Conservation (phyloP, 768 basidiomycete genomes). For the Pisolithus sp. region DNA sequence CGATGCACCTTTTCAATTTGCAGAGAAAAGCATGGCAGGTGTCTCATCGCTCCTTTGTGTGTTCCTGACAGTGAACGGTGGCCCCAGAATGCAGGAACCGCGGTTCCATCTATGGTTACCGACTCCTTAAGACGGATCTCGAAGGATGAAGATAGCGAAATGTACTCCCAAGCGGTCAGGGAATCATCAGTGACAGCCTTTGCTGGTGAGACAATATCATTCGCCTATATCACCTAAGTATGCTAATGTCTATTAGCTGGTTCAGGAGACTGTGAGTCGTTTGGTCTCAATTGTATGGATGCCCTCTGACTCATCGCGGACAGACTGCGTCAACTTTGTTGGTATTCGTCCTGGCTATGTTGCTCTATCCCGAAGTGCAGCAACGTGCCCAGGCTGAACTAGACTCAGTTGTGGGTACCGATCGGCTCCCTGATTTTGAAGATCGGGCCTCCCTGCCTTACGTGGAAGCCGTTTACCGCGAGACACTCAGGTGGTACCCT, state of each 20-base stretch:
- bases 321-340: slow-evolving; percentile 28
- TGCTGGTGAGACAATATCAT: slow-evolving; percentile 15
- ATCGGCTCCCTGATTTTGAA: slow-evolving; percentile 26
- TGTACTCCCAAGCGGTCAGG: slow-evolving; percentile 18
- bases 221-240: neutral
- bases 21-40: slow-evolving; percentile 28
- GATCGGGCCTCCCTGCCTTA: slow-evolving; percentile 24
- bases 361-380: slow-evolving; percentile 32
- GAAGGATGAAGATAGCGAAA: neutral
- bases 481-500: slow-evolving; percentile 32
- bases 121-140: slow-evolving; percentile 14
- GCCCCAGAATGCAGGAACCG: slow-evolving; percentile 18
- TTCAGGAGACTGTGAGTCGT: slow-evolving; percentile 22
- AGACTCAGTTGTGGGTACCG: slow-evolving; percentile 23
- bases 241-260: slow-evolving; percentile 14
- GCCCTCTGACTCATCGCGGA: neutral
- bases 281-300: neutral
- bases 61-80: neutral
- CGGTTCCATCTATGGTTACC: slow-evolving; percentile 22
- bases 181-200: slow-evolving; percentile 26
- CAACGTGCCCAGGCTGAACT: slow-evolving; percentile 34
- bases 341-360: slow-evolving; percentile 31
- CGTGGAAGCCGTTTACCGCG: slow-evolving; percentile 24
- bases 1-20: slow-evolving; percentile 28
- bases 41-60: neutral